Percentiles rank a stretch among this genome's conserved stretches.
Evolutionary conservation across 139 green algal genomes (phyloP).

Genomic region (Ostreobium quekettii): DNA sequence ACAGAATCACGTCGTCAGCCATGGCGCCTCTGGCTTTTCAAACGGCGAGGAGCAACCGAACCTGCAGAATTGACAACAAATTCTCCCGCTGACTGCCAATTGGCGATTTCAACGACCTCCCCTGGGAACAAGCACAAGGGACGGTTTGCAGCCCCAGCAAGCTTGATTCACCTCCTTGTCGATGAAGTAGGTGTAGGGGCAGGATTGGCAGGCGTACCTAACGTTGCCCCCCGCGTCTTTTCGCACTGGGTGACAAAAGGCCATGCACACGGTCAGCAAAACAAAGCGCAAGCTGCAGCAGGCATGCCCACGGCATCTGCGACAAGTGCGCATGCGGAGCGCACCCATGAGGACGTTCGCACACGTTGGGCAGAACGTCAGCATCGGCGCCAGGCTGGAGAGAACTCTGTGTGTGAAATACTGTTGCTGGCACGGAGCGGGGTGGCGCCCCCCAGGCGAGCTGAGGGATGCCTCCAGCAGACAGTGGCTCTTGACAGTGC

Average conservation of each 20-base stretch:
- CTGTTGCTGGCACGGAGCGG: too few relatives aligned
- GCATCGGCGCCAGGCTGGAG: too few relatives aligned
- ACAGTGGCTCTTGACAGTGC: too few relatives aligned
- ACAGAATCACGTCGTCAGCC: neutral
- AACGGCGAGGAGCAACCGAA: too few relatives aligned
- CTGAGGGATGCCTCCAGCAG: too few relatives aligned
- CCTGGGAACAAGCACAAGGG: neutral
- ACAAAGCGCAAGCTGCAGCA: neutral
- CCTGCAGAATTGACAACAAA: too few relatives aligned
- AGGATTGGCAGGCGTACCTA: neutral
- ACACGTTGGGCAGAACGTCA: neutral
- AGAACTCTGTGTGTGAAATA: too few relatives aligned
- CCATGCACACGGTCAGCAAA: neutral
- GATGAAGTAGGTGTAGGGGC: neutral
- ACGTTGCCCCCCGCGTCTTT: neutral
- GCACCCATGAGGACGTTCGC: neutral
- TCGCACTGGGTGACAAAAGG: neutral
- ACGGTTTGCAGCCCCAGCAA: neutral
- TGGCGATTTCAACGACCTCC: too few relatives aligned
- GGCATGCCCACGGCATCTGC: neutral
- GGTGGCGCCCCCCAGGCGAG: too few relatives aligned
- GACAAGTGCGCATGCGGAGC: neutral
- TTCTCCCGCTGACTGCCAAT: too few relatives aligned
- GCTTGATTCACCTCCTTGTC: neutral
- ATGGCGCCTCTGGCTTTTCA: neutral